phyloP scores from a whole-genome alignment of 225 moss, liverwort and hornwort genomes.

The Marchantia paleacea region DNA sequence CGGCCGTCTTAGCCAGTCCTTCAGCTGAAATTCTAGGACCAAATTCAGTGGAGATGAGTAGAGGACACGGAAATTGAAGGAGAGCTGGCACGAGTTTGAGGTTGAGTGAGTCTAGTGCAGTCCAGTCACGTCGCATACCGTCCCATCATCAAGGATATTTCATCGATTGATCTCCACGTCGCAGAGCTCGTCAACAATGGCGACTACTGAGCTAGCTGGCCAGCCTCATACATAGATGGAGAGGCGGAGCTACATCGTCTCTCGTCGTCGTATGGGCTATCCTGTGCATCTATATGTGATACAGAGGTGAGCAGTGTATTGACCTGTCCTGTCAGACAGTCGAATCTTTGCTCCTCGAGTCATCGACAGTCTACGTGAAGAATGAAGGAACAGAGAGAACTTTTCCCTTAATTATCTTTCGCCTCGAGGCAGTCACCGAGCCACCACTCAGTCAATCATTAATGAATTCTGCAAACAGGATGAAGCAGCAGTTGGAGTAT shows the following conservation, averaged over 20 bases:
- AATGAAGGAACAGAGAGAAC: background rate
- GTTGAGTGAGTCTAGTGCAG: too few species aligned
- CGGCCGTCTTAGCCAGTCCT: too few species aligned
- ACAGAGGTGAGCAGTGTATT: background rate
- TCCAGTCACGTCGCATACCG: background rate
- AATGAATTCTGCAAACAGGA: background rate
- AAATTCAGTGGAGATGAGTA: background rate
- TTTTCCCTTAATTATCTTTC: background rate
- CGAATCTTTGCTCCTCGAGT: background rate
- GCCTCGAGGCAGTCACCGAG: background rate
- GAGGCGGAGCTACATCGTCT: background rate
- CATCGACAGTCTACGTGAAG: slow-evolving; percentile 1
- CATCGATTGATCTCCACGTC: background rate
- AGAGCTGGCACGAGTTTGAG: background rate
- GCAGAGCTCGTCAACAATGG: background rate
- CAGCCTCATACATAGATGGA: background rate
- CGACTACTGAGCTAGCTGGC: background rate
- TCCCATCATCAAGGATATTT: background rate
- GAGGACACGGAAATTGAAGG: background rate
- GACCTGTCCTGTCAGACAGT: background rate
- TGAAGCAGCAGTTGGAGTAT: background rate
- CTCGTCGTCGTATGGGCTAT: background rate
- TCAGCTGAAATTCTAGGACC: background rate
- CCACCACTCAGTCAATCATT: background rate
- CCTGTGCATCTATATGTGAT: background rate